Base-by-base conservation (phyloP, 208 protist genomes). In the Trypanosoma melophagium region DNA sequence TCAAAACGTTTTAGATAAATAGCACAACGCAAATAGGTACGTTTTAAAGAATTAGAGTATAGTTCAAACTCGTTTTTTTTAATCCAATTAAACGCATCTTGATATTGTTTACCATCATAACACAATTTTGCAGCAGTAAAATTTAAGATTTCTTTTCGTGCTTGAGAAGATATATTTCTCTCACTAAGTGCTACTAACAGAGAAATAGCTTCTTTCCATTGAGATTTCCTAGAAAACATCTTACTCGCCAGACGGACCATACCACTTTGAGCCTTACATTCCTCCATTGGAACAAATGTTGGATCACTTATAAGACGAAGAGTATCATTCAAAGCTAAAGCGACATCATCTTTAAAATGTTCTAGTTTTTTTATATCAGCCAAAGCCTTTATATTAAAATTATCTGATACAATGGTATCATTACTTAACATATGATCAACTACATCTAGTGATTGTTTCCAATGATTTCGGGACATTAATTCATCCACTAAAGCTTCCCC, bases 401-500 rank as follows among this genome's bases (percentile, higher is more conserved):
- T 24, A 69, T 40, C 25, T 31, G 24, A 1, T 17, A 2, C 13
- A 47, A 28, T 3, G 35, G 19, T 17, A 28, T 70, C 55, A 45
- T 44, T 63, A 16, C 22, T 47, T 41, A 69, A 64, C 58, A 75
- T 28, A 13, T 51, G 55, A 0, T 57, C n/a, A 47, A 75, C 21
- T 35, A 69, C 69, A 49, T 19, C 10, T 0, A 75, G 21, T 21
- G 69, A 75, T 40, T 75, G 61, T 42, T 57, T 47, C 60, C 55
- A 69, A 19, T 62, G 12, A 17, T 65, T 67, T 31, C 55, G 57
- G 8, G 53, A 57, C 64, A 70, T 75, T 44, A 69, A 51, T 44
- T 74, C 76, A 31, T 62, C 55, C 0, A 86, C 58, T 52, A 91
- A 63, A 51, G 67, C 65, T 28, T 86, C 80, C 10, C 64, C 69